A percentile compares a stretch with the other conserved stretches of the same genome.
Conservation (phyloP, 495 filamentous ascomycete species). For the Penicillium paxilli region DNA sequence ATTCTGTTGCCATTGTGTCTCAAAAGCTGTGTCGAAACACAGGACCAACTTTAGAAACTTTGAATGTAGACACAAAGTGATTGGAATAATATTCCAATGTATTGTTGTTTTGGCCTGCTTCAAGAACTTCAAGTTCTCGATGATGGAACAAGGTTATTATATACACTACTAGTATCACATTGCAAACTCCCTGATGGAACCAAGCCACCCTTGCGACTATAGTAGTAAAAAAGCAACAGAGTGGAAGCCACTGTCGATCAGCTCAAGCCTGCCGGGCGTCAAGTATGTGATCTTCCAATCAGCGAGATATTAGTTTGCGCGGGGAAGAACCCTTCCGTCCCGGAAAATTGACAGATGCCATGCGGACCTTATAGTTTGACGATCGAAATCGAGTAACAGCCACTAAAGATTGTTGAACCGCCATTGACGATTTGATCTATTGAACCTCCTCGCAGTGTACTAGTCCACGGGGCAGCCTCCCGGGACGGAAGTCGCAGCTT, state of each 20-base stretch:
- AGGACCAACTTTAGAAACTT: background rate
- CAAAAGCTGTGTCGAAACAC: background rate
- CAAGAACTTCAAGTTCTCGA: too few relatives aligned
- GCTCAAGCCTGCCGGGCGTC: background rate
- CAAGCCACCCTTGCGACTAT: background rate
- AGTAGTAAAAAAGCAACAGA: background rate
- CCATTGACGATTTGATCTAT: background rate
- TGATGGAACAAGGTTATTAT: background rate
- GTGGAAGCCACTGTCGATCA: background rate
- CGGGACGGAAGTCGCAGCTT: background rate
- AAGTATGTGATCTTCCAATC: background rate
- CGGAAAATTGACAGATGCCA: background rate
- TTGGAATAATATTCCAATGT: too few relatives aligned
- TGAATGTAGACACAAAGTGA: background rate
- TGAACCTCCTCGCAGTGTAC: background rate
- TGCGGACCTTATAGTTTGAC: background rate
- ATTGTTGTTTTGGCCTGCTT: too few relatives aligned
- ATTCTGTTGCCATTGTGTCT: constrained; percentile 7
- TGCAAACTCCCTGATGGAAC: background rate
- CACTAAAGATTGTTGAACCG: background rate
- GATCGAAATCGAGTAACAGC: background rate
- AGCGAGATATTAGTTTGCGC: background rate
- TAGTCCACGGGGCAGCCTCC: background rate
- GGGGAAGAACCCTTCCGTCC: background rate
- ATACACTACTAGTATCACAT: background rate